A percentile compares a stretch with the other conserved stretches of the same genome.
Evolutionary conservation across 2,329 filamentous ascomycete genomes (phyloP).

Genomic region (Penicillium sp.): DNA sequence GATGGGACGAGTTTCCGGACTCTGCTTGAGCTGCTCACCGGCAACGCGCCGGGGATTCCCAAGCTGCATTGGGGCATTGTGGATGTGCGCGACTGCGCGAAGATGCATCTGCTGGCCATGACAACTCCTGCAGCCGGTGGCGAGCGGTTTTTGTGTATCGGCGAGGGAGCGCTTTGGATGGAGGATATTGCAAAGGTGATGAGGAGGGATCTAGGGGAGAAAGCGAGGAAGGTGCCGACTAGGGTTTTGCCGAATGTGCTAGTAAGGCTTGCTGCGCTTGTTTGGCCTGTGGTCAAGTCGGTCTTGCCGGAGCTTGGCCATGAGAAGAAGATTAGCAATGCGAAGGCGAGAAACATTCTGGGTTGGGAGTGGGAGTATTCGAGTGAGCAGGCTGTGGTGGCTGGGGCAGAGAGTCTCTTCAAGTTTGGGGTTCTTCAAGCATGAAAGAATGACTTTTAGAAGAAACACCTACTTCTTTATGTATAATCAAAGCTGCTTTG

Average conservation of each 20-base stretch:
- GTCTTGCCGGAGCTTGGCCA: not conserved
- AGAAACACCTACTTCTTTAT: not conserved
- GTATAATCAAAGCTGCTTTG: not conserved
- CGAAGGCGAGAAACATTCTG: not conserved
- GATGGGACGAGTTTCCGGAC: not conserved
- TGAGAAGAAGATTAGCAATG: not conserved
- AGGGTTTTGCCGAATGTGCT: not conserved
- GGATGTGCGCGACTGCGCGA: slow-evolving; percentile 3
- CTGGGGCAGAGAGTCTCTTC: not conserved
- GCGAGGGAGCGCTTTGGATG: not conserved
- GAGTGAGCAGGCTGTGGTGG: not conserved
- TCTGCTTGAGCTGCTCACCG: not conserved
- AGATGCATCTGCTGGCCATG: not conserved
- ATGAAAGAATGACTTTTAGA: too few relatives aligned
- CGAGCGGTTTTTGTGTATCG: not conserved
- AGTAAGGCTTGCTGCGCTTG: not conserved
- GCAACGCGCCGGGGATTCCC: not conserved
- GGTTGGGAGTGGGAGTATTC: not conserved
- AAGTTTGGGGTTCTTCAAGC: not conserved
- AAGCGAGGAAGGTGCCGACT: not conserved
- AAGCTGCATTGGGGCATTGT: not conserved
- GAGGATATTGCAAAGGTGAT: not conserved
- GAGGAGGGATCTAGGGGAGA: not conserved
- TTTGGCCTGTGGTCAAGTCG: not conserved
- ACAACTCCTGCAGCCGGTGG: not conserved